Percentiles rank a stretch among this genome's conserved stretches.
phyloP scores from a whole-genome alignment of 148 eudicot species.

The Chenopodium suecicum region DNA sequence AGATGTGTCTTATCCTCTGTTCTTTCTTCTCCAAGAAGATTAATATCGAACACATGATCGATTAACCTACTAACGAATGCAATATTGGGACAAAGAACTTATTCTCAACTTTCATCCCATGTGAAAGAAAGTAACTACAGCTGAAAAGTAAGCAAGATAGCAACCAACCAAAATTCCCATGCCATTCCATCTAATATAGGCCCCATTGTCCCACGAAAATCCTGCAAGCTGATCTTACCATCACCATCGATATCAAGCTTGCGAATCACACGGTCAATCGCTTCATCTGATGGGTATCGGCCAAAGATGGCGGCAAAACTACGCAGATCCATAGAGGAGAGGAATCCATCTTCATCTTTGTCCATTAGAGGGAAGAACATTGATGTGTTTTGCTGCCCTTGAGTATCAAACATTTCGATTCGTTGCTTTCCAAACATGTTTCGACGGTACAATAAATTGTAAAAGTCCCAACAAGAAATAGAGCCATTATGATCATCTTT shows the following conservation, averaged over 20 bases:
- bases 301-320: slow-evolving; percentile 8
- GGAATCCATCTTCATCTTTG: slow-evolving; percentile 12
- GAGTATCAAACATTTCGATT: slow-evolving; percentile 3
- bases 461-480: not conserved
- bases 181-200: slow-evolving; percentile 3
- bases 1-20: too few species aligned
- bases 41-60: too few species aligned
- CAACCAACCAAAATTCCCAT: slow-evolving; percentile 24
- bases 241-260: slow-evolving; percentile 11
- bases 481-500: not conserved
- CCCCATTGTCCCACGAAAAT: slow-evolving; percentile 2
- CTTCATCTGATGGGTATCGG: not conserved
- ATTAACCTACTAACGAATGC: too few species aligned
- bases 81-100: too few species aligned
- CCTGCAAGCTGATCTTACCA: slow-evolving; percentile 11
- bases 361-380: slow-evolving; percentile 9
- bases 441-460: slow-evolving; percentile 6
- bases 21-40: too few species aligned
- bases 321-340: not conserved
- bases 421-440: slow-evolving; percentile 2
- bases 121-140: not conserved
- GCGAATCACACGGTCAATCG: not conserved
- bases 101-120: not conserved
- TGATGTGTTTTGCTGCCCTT: slow-evolving; percentile 4
- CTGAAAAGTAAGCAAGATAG: slow-evolving; percentile 9